Percentiles rank a stretch among this genome's conserved stretches.
Evolutionary conservation across 306 rosid species (phyloP).

Genomic region (Sphenostylis stenocarpa): DNA sequence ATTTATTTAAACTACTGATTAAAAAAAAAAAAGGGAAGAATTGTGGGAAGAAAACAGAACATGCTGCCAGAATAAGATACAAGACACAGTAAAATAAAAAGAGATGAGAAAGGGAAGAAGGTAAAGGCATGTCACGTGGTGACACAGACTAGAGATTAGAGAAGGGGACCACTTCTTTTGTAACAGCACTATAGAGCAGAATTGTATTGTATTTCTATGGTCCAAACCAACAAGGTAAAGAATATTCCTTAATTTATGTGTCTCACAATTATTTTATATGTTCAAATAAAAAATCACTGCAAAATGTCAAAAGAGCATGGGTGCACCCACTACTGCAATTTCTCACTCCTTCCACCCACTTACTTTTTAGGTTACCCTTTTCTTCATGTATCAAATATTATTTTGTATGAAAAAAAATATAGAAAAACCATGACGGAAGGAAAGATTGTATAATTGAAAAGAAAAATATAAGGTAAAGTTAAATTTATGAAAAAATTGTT

Average conservation of each 20-base stretch:
- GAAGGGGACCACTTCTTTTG: constrained; percentile 37
- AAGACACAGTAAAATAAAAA: not conserved
- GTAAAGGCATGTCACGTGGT: constrained; percentile 29
- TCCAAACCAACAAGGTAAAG: not conserved
- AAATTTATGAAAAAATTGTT: no score
- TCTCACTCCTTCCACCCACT: no score
- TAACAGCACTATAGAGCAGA: not conserved
- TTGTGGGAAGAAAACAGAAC: not conserved
- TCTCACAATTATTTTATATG: not conserved
- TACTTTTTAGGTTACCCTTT: no score
- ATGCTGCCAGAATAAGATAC: not conserved
- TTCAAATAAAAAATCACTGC: no score
- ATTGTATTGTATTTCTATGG: constrained; percentile 14
- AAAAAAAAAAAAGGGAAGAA: not conserved
- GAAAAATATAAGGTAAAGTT: no score
- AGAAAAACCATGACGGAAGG: no score
- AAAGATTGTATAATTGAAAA: no score
- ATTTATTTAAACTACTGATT: not conserved
- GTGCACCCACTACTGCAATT: no score
- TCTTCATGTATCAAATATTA: no score
- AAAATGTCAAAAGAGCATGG: no score
- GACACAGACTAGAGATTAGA: not conserved
- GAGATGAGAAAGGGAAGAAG: not conserved
- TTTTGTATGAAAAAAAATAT: no score
- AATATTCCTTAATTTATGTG: not conserved